phyloP scores from a whole-genome alignment of 805 yeast species.

The Metschnikowia picachoensis region DNA sequence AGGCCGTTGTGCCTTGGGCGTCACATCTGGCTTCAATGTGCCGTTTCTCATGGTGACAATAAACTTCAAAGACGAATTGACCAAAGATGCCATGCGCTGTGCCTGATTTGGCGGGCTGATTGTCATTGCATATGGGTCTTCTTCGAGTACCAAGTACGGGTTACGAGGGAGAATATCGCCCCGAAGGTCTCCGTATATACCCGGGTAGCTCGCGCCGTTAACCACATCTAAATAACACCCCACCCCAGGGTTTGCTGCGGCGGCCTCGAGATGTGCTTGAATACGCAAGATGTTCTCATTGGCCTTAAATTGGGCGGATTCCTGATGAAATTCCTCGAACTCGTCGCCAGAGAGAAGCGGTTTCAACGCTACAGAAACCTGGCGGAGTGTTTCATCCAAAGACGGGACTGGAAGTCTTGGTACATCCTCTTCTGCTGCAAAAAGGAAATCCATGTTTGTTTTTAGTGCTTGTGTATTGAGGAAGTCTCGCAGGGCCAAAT shows the following conservation, averaged over 20 bases:
- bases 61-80: conserved; percentile 65
- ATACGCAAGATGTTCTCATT: conserved; percentile 41
- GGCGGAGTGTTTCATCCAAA: conserved; percentile 45
- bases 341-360: conserved; percentile 58
- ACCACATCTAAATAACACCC: conserved; percentile 53
- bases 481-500: too few species aligned
- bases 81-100: conserved; percentile 62
- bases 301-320: conserved; percentile 43
- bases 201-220: conserved; percentile 48
- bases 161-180: conserved; percentile 73
- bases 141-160: conserved; percentile 70
- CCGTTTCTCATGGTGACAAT: conserved; percentile 54
- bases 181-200: conserved; percentile 57
- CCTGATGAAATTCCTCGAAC: conserved; percentile 39
- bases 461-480: too few species aligned
- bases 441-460: conserved; percentile 5
- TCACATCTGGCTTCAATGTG: conserved; percentile 52
- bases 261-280: conserved; percentile 51
- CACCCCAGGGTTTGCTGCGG: conserved; percentile 35
- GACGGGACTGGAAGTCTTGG: conserved; percentile 65
- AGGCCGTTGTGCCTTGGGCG: conserved; percentile 47
- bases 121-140: conserved; percentile 60
- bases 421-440: conserved; percentile 38
- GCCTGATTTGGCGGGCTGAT: conserved; percentile 61
- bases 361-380: conserved; percentile 51